Evolutionary conservation across 2,329 filamentous ascomycete species (phyloP).

Genomic region (Camillea tinctor): DNA sequence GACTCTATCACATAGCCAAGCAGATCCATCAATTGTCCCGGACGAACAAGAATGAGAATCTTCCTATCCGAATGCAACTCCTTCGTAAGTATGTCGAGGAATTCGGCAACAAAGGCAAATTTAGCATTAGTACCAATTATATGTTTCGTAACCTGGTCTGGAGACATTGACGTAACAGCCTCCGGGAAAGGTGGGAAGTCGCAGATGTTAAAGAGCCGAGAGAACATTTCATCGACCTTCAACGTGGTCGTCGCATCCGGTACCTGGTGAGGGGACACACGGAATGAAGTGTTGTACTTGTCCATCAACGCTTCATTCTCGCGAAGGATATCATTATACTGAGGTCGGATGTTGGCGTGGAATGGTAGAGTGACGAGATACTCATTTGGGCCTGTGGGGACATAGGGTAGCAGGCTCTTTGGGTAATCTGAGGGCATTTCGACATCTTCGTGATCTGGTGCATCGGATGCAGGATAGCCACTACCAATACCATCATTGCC

Average conservation of each 20-base stretch:
- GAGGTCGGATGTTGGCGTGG: constrained; percentile 49
- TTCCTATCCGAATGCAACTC: constrained; percentile 37
- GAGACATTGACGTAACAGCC: constrained; percentile 42
- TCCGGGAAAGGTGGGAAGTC: constrained; percentile 55
- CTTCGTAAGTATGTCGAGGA: constrained; percentile 44
- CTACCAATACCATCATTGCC: constrained; percentile 3
- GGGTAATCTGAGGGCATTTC: constrained; percentile 21
- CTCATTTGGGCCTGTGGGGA: constrained; percentile 37
- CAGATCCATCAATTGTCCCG: constrained; percentile 49
- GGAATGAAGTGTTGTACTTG: constrained; percentile 45
- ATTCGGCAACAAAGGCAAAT: constrained; percentile 57
- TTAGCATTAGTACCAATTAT: constrained; percentile 58
- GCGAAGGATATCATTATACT: constrained; percentile 51
- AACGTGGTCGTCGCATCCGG: constrained; percentile 41
- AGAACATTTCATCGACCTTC: constrained; percentile 52
- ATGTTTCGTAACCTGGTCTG: constrained; percentile 49
- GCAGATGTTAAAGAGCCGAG: constrained; percentile 52
- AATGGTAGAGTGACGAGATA: constrained; percentile 58
- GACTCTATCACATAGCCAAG: constrained; percentile 48
- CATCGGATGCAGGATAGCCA: constrained; percentile 10
- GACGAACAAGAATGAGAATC: constrained; percentile 53
- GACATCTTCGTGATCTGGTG: constrained; percentile 10
- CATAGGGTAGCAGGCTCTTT: constrained; percentile 23
- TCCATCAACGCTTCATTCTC: constrained; percentile 42
- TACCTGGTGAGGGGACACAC: constrained; percentile 35